phyloP scores from a whole-genome alignment of 192 early-diverging fungal species.

The Mortierella alpina region DNA sequence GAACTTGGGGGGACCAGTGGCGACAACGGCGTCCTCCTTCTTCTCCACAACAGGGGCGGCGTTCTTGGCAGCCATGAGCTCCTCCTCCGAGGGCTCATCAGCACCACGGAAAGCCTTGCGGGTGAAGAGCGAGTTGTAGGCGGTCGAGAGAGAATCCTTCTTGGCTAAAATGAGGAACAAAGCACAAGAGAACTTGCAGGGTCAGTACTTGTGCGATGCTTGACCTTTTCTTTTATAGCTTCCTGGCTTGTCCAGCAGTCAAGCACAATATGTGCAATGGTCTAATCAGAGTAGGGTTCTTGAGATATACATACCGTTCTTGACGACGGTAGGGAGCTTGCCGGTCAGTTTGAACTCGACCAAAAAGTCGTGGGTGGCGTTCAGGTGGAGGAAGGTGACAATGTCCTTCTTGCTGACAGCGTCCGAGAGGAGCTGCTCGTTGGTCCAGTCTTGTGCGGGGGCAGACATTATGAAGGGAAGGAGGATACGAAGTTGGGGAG shows the following conservation, averaged over 20 bases:
- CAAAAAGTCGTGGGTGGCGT: conserved; percentile 70
- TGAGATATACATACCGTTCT: conserved; percentile 58
- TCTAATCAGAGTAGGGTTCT: not conserved
- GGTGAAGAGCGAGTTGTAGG: conserved; percentile 73
- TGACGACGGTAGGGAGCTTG: conserved; percentile 73
- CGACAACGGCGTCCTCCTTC: conserved; percentile 30
- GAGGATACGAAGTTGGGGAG: not conserved
- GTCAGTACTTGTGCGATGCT: not conserved
- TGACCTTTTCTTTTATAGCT: not conserved
- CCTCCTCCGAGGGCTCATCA: conserved; percentile 51
- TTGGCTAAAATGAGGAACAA: conserved; percentile 51
- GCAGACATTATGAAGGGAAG: conserved; percentile 25
- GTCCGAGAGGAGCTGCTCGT: conserved; percentile 70
- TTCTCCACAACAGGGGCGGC: conserved; percentile 41
- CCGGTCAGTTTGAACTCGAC: conserved; percentile 77
- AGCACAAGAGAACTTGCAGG: not conserved
- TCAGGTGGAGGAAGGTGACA: conserved; percentile 71
- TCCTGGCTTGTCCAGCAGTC: not conserved
- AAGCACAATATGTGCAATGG: not conserved
- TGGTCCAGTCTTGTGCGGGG: conserved; percentile 68
- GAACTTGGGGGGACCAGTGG: conserved; percentile 67
- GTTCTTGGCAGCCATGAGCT: conserved; percentile 41
- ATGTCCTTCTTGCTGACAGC: conserved; percentile 80
- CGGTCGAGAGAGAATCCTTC: conserved; percentile 66
- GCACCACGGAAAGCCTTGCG: conserved; percentile 67